Evolutionary conservation across 2,329 filamentous ascomycete genomes (phyloP).

Genomic region (Scedosporium apiospermum): DNA sequence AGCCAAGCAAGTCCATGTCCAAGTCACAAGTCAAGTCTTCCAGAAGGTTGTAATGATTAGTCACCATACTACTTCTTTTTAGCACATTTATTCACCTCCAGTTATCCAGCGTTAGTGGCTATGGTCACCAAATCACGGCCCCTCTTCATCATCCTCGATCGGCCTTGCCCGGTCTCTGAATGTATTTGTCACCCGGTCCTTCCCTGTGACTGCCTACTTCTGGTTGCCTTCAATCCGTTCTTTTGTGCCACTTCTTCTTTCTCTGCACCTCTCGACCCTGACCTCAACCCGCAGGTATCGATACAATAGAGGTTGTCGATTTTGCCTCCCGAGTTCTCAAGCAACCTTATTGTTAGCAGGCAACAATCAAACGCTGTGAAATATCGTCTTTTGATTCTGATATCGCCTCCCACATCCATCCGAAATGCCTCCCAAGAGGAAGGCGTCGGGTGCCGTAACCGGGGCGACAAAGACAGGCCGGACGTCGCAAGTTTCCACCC

Average conservation of each 20-base stretch:
- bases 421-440: slow-evolving; percentile 61
- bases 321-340: background rate
- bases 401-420: background rate
- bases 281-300: background rate
- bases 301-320: too few relatives aligned
- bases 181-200: background rate
- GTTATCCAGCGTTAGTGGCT: background rate
- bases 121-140: background rate
- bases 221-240: background rate
- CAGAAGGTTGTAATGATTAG: background rate
- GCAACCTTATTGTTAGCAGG: background rate
- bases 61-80: background rate
- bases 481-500: slow-evolving; percentile 49
- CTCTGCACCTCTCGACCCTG: background rate
- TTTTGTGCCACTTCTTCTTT: background rate
- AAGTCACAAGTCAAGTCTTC: too few relatives aligned
- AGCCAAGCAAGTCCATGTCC: too few relatives aligned
- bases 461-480: slow-evolving; percentile 45
- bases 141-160: background rate
- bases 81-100: background rate
- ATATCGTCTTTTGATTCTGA: background rate
- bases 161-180: background rate
- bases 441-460: slow-evolving; percentile 42
- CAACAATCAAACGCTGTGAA: background rate
- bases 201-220: background rate